Conservation (phyloP, 1,284 basidiomycete species). For the Irpex sp. region DNA sequence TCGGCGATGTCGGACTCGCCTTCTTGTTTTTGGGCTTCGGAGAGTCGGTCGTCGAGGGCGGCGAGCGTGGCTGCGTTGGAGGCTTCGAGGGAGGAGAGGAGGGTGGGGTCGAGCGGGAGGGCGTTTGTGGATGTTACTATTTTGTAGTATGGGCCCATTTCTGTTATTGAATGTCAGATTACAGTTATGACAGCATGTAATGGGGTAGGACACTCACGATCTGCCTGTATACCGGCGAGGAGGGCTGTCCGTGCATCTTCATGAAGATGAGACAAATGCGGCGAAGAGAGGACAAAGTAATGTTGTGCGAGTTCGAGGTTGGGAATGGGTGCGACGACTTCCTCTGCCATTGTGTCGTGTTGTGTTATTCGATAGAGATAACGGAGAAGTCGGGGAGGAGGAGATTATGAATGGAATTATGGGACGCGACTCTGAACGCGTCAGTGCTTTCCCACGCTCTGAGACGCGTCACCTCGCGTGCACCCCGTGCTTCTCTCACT, state of each 20-base stretch:
- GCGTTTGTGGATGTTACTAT: slow-evolving; percentile 46
- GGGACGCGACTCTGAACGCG: slow-evolving; percentile 23
- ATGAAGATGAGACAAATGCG: slow-evolving; percentile 60
- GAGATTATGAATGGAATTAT: slow-evolving; percentile 9
- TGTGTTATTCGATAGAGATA: background rate
- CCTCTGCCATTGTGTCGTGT: slow-evolving; percentile 68
- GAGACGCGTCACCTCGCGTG: slow-evolving; percentile 39
- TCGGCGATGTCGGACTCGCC: slow-evolving; percentile 95
- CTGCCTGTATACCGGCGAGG: slow-evolving; percentile 78
- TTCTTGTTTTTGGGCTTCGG: slow-evolving; percentile 86
- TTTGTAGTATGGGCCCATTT: slow-evolving; percentile 83
- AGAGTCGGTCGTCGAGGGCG: slow-evolving; percentile 75
- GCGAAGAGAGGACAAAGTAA: slow-evolving; percentile 69
- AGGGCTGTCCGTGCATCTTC: slow-evolving; percentile 64
- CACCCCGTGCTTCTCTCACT: slow-evolving; percentile 12
- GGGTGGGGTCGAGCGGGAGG: slow-evolving; percentile 48
- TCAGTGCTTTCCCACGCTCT: slow-evolving; percentile 28
- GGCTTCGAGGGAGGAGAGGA: slow-evolving; percentile 71
- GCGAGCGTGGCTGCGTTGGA: slow-evolving; percentile 77
- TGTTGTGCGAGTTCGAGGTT: slow-evolving; percentile 80
- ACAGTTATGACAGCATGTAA: background rate
- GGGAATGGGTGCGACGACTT: slow-evolving; percentile 80
- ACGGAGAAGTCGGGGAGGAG: background rate
- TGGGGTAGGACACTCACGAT: slow-evolving; percentile 52
- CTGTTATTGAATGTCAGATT: slow-evolving; percentile 29